Base-by-base conservation (phyloP, 2,329 filamentous ascomycete species). In the Sporothrix schenckii region DNA sequence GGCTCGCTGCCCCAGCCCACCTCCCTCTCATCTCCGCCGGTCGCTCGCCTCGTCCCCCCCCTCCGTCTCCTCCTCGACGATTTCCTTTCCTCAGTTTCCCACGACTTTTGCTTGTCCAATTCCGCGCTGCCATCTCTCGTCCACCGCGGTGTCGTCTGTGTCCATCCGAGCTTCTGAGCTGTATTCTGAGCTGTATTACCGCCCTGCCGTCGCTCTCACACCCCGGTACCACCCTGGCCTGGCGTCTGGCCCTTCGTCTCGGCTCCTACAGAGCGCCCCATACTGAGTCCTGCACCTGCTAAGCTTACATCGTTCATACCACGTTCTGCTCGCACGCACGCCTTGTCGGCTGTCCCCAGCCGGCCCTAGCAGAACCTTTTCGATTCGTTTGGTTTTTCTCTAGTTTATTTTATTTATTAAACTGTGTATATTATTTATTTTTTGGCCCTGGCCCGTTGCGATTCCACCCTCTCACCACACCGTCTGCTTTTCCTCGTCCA, bases 91-190 rank as follows among this genome's bases (percentile, higher is more conserved):
- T 34, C 34, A 34, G 34, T 7, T 34, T 34, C 34, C 34, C 34
- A 34, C 34, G 34, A 34, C 6, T 7, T 34, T 5, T 34, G 34
- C 34, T 34, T 2, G 10, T 30, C 19, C 21, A 34, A 7, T 52
- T 52, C 14, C 19, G 4, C 24, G 30, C 21, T 39, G 56, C 49
- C 7, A 47, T 10, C 41, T 52, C 53, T 11, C 19, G 56, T 41
- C 53, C 53, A 54, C 63, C 63, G 24, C 27, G 47, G 24, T 66
- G 47, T 53, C 30, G 49, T 41, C 47, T 41, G 47, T 30, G 50
- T 41, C 68, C 56, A 47, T 53, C 69, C 61, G 44, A 70, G 41
- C 50, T 61, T 66, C 27, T 47, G 52, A 65, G 44, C 61, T 65
- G 61, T 50, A 50, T 61, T 66, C 27, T 47, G 52, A 65, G 44